Conservation (phyloP, 139 green algal genomes). For the Pleodorina starrii region DNA sequence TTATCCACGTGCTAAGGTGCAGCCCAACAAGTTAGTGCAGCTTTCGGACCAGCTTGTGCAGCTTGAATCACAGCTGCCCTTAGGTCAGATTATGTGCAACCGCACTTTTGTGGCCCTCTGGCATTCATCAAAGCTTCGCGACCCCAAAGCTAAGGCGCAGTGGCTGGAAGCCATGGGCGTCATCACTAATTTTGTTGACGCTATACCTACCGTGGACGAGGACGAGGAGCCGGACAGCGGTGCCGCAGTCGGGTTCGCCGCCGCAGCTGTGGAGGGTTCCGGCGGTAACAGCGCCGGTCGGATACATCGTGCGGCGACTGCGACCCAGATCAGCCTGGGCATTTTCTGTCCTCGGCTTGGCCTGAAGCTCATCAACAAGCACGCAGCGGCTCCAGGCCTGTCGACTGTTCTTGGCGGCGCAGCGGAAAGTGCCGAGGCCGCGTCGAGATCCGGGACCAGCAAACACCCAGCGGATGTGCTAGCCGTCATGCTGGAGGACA, state of each 20-base stretch:
- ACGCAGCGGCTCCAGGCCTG: too few species aligned
- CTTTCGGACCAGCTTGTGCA: slow-evolving; percentile 1
- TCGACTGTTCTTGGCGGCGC: not conserved
- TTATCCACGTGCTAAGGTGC: not conserved
- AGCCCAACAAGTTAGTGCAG: not conserved
- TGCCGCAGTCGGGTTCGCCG: not conserved
- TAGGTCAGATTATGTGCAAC: slow-evolving; percentile 61
- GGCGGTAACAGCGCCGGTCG: too few species aligned
- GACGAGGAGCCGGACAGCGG: not conserved
- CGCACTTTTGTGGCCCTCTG: slow-evolving; percentile 56
- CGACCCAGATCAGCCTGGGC: slow-evolving; percentile 18
- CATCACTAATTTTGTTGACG: slow-evolving; percentile 60
- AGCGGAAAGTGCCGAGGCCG: not conserved
- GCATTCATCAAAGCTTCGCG: slow-evolving; percentile 55
- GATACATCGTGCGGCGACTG: not conserved
- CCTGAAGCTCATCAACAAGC: slow-evolving; percentile 40
- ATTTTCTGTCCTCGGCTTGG: slow-evolving; percentile 44
- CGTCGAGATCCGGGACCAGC: not conserved
- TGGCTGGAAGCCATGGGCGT: slow-evolving; percentile 49
- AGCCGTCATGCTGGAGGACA: slow-evolving; percentile 29
- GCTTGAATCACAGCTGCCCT: slow-evolving; percentile 55
- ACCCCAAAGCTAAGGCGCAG: not conserved
- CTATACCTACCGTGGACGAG: slow-evolving; percentile 51
- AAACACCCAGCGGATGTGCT: slow-evolving; percentile 7
- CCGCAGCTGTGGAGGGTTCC: not conserved